These are phyloP conservation scores for Pleoardoris graminearum DNA, from an alignment of 2,329 filamentous ascomycete species.

Conservation along the genomic window DNA sequence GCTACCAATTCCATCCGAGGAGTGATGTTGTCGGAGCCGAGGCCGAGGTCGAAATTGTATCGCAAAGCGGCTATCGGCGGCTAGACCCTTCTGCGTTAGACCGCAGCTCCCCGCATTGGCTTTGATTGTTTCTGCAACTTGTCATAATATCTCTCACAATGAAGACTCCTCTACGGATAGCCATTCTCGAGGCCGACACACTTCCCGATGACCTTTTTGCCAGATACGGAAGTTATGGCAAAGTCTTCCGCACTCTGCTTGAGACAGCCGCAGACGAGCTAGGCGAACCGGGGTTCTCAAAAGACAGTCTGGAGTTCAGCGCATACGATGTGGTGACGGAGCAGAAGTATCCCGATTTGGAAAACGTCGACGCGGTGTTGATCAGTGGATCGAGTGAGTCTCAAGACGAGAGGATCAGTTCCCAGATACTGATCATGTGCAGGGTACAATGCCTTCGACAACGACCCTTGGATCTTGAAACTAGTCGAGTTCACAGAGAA, in stretches of 20 bases:
- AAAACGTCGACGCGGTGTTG: conserved; percentile 78
- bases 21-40: not conserved
- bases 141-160: too few species aligned
- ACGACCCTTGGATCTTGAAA: conserved; percentile 74
- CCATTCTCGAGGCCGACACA: conserved; percentile 85
- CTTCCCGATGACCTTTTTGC: conserved; percentile 66
- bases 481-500: conserved; percentile 69
- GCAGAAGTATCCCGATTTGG: conserved; percentile 71
- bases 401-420: not conserved
- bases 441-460: conserved; percentile 74
- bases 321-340: conserved; percentile 72
- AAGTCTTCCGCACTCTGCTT: conserved; percentile 59
- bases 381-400: conserved; percentile 70
- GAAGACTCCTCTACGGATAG: conserved; percentile 66
- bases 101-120: not conserved
- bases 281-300: conserved; percentile 43
- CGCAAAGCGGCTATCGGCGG: conserved; percentile 11
- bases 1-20: not conserved
- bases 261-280: conserved; percentile 56
- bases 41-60: not conserved
- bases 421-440: conserved; percentile 28
- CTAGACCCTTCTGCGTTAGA: conserved; percentile 12
- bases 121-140: too few species aligned
- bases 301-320: conserved; percentile 59
- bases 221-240: conserved; percentile 73